Base-by-base conservation (phyloP, 108 stramenopile genomes). In the Pseudonitzschia delicatissima region DNA sequence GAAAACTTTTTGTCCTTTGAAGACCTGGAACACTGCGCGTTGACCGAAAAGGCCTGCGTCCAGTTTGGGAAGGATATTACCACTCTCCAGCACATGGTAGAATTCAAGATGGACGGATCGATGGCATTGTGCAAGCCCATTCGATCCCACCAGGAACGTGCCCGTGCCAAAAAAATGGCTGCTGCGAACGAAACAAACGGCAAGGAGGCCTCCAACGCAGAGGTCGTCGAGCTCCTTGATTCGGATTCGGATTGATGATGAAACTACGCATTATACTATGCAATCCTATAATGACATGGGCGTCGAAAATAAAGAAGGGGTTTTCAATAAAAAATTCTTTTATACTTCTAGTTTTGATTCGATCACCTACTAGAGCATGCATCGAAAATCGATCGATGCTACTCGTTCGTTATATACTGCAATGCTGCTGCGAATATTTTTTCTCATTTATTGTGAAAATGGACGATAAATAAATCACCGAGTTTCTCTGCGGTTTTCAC, bases 1-100 rank as follows among this genome's bases (percentile, higher is more conserved):
- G 82, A 78, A 48, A 47, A 37, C 23, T 70, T 70, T 52, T 13
- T 74, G 11, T 57, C 58, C 8, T 57, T 58, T 36, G 32, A 55
- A 23, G 77, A 74, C 27, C 49, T 79, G 32, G 45, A 79, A 69
- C 6, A 53, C 5, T 79, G 78, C 42, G 72, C 45, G 23, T 45
- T 79, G 50, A 73, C 72, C 31, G 28, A 69, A 20, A 36, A 47
- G n/a, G 64, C 62, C 11, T 26, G 73, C 0, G 40, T 51, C n/a
- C 51, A 53, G 35, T 79, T 73, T 39, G 39, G 68, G 34, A 55
- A 39, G 2, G 40, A 62, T 9, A 55, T 62, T 1, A 57, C 50
- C 0, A 13, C 68, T 7, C 28, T 35, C 18, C 72, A 58, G 21
- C 49, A 68, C 48, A 67, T 62, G 18, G 78, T 79, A 21, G 60